Evolutionary conservation across 176 grass and related monocot species (phyloP), one percentile per base, ranked within the genome.

Genomic region (Juncus inflexus): DNA sequence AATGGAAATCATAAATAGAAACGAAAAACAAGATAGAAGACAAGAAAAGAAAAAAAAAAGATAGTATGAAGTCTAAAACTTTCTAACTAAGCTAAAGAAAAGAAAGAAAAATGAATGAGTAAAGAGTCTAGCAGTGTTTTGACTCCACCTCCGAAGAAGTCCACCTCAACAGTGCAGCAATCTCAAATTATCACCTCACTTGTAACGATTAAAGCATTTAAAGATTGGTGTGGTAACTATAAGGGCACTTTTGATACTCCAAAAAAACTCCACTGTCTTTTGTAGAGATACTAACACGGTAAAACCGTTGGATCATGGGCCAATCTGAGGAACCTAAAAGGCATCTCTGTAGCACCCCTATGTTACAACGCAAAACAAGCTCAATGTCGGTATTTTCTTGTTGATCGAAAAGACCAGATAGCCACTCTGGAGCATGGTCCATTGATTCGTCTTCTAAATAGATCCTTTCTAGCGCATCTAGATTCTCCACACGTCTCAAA

Each of bases 351-450:
- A 81, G 13, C 14, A 64, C 2, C 7, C 7, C 12, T 19, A 52
- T 28, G 40, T 28, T 65, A 67, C 79, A 82, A 12, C 3, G 4
- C 37, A 70, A 13, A 15, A n/a, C 3, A 3, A 76, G 9, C 8
- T 63, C 35, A 3, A 65, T 45, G 13, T 77, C 63, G 55, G 5
- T 50, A 47, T 42, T 50, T 15, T 11, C 11, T n/a, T 50, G 15
- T 12, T 45, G 54, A 9, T 10, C 14, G 9, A 67, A 7, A 9
- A 81, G 54, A 16, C 14, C 35, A 37, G 14, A 19, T 35, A 81
- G 42, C 72, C 79, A 81, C 64, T 47, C 9, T 15, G 71, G 79
- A 9, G 69, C 13, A 51, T 37, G 38, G 3, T 62, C 6, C 56
- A 64, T 68, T 6, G 10, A 49, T 12, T 49, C 37, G 52, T 62